Base-by-base conservation (phyloP, 2,329 filamentous ascomycete species). In the Cercospora sesami region DNA sequence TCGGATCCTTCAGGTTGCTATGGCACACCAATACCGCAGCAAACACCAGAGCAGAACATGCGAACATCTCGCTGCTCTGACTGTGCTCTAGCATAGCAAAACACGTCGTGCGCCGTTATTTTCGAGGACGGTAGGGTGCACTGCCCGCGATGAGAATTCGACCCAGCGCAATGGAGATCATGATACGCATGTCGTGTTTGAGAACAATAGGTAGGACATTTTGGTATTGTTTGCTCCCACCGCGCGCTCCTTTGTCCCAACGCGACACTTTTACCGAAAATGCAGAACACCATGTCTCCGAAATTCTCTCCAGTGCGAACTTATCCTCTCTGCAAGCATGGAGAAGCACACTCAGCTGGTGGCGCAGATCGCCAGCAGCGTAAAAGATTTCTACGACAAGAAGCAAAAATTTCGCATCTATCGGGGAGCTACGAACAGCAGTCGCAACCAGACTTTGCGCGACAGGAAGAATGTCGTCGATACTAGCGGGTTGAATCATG, bases 351-450 rank as follows among this genome's bases (percentile, higher is more conserved):
- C 65, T 18, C 36, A 65, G 57, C 77, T 80, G 21, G 84, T 87
- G 26, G 74, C 80, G 31, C 72, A 75, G 59, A 83, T 87, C 23
- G 80, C 84, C 9, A 75, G 78, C 4, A 79, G 78, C 63, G 83
- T 87, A 59, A 80, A 80, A 60, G 73, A 78, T 9, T 87, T 86
- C 77, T 82, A 87, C 75, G 78, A 81, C 9, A 81, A 81, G 57
- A 80, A 84, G 64, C 79, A 85, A 75, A 86, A 89, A 1, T 93
- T 91, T 79, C 85, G 90, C 18, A 89, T 93, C 75, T 91, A 88
- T 73, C 91, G 93, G 79, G 91, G 91, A 69, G 88, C 89, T 0
- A 93, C 91, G 26, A 93, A 92, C 80, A 91, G 88, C 78, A 93
- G 91, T 48, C 88, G 91, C 7, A 84, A 85, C 26, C 77, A 78